Evolutionary conservation across 306 rosid genomes (phyloP).

Genomic region (Coriaria nepalensis): DNA sequence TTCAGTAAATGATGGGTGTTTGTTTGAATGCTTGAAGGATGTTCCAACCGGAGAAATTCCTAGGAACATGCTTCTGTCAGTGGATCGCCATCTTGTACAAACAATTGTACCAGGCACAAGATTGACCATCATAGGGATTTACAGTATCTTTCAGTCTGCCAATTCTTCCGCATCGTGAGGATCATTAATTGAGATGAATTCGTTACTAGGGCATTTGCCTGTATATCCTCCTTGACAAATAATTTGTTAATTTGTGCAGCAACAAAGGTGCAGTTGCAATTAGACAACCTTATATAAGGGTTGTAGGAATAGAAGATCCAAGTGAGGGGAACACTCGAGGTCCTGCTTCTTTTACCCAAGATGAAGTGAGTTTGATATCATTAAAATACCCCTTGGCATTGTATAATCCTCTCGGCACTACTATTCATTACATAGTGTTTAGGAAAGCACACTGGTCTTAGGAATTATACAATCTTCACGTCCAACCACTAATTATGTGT

Average conservation of each 20-base stretch:
- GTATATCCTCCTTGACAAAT: conserved; percentile 1
- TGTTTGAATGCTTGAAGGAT: conserved; percentile 47
- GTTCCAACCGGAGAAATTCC: conserved; percentile 99
- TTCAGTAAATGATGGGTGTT: conserved; percentile 10
- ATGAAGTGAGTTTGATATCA: conserved; percentile 44
- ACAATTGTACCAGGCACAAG: conserved; percentile 95
- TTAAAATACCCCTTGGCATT: not conserved
- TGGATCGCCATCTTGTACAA: conserved; percentile 91
- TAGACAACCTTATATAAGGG: conserved; percentile 90
- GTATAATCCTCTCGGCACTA: conserved; percentile 7
- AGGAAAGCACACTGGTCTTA: too few relatives aligned
- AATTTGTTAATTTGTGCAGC: conserved; percentile 30
- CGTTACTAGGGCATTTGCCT: conserved; percentile 4
- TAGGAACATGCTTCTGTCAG: conserved; percentile 89
- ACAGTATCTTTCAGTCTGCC: conserved; percentile 85
- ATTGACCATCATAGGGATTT: conserved; percentile 83
- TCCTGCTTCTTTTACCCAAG: conserved; percentile 48
- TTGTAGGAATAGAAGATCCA: conserved; percentile 82
- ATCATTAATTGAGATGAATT: not conserved
- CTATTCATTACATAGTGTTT: conserved; percentile 1
- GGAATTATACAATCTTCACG: too few relatives aligned
- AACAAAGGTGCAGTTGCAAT: conserved; percentile 94
- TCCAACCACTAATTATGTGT: too few relatives aligned
- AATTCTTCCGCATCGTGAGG: conserved; percentile 66
- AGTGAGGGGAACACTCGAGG: conserved; percentile 67